Evolutionary conservation across 306 rosid genomes (phyloP).

Genomic region (Potentilla sterilis): DNA sequence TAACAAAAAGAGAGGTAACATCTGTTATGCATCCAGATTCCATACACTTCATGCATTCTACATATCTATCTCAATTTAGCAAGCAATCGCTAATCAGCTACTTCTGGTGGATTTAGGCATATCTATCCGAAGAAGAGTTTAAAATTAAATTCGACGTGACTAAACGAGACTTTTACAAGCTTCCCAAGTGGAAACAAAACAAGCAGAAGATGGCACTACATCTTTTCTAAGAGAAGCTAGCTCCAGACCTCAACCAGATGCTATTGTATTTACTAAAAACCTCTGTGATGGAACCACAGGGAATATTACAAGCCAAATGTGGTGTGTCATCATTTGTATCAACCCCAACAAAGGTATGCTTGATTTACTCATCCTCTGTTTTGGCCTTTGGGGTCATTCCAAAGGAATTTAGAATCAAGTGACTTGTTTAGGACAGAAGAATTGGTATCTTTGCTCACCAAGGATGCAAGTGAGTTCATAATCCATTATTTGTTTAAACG

Average conservation of each 20-base stretch:
- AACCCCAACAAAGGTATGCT: neutral
- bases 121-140: conserved; percentile 79
- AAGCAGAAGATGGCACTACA: conserved; percentile 75
- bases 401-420: neutral
- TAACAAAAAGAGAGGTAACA: conserved; percentile 80
- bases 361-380: neutral
- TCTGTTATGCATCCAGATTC: conserved; percentile 3
- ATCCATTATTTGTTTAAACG: neutral
- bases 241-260: neutral
- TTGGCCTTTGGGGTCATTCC: neutral
- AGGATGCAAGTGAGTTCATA: neutral
- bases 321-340: neutral
- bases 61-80: neutral
- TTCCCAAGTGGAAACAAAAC: conserved; percentile 96
- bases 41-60: neutral
- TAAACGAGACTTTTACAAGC: conserved; percentile 64
- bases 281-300: neutral
- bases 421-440: neutral
- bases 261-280: neutral
- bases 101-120: conserved; percentile 54
- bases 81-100: conserved; percentile 14
- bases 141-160: conserved; percentile 63
- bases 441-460: neutral
- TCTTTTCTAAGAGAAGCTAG: conserved; percentile 49
- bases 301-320: neutral